Conservation (phyloP, 2,329 filamentous ascomycete species). For the Trichoderma endophyticum region DNA sequence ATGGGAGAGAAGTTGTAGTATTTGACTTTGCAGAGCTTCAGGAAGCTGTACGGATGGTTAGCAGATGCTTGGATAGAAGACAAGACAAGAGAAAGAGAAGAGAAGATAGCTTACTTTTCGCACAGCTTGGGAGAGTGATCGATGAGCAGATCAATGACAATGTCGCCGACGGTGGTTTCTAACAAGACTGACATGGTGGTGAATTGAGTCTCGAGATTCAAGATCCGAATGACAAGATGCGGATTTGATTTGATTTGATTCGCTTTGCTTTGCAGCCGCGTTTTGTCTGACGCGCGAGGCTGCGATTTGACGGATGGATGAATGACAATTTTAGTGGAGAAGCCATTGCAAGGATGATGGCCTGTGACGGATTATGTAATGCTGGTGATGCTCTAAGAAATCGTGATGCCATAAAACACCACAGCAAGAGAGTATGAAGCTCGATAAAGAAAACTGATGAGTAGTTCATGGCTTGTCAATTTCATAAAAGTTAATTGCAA, state of each 20-base stretch:
- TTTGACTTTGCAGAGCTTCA: slow-evolving; percentile 98
- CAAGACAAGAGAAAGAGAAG: background rate
- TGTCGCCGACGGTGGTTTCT: slow-evolving; percentile 88
- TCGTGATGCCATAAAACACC: background rate
- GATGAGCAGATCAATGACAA: slow-evolving; percentile 88
- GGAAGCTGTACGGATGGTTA: slow-evolving; percentile 61
- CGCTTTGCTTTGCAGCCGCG: background rate
- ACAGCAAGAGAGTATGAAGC: background rate
- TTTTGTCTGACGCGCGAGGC: slow-evolving; percentile 5
- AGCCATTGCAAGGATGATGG: background rate
- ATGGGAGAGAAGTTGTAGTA: slow-evolving; percentile 98
- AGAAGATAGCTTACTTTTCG: slow-evolving; percentile 72
- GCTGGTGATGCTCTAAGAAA: background rate
- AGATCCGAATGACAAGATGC: background rate
- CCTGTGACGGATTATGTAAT: background rate
- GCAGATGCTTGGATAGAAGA: background rate
- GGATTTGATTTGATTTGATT: background rate
- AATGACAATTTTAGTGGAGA: slow-evolving; percentile 5
- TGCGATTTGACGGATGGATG: background rate
- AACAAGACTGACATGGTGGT: slow-evolving; percentile 83
- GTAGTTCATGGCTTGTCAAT: background rate
- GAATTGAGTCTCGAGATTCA: background rate
- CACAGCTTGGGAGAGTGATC: slow-evolving; percentile 88
- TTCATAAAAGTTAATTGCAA: background rate
- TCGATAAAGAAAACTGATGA: background rate